These are phyloP conservation scores for Thalia dealbata DNA, from an alignment of 176 grass and related monocot species.

Conservation along the genomic window DNA sequence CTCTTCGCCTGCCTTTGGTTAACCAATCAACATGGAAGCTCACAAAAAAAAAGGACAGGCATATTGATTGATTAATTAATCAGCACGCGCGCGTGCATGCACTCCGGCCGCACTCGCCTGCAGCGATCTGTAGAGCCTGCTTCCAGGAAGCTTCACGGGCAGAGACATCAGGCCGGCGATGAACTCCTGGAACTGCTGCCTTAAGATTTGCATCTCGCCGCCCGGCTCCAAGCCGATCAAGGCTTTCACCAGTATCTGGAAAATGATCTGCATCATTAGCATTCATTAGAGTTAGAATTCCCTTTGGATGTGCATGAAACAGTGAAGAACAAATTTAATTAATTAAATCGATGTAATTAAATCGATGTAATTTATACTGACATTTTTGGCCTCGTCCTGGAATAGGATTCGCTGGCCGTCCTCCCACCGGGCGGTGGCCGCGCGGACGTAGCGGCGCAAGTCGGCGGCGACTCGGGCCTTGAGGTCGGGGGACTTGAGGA, in stretches of 20 bases:
- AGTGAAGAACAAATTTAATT: slow-evolving; percentile 14
- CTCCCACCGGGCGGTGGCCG: slow-evolving; percentile 30
- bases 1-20: slow-evolving; percentile 66
- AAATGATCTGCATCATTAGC: slow-evolving; percentile 25
- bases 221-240: slow-evolving; percentile 82
- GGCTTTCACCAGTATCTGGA: slow-evolving; percentile 73
- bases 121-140: slow-evolving; percentile 72
- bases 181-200: slow-evolving; percentile 86
- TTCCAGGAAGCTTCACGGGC: slow-evolving; percentile 88
- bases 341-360: no score
- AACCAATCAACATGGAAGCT: not conserved
- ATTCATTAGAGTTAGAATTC: no score
- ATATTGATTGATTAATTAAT: not conserved
- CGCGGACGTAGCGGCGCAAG: slow-evolving; percentile 53
- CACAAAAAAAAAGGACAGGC: no score
- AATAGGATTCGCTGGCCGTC: slow-evolving; percentile 41
- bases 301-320: no score
- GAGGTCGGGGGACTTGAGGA: slow-evolving; percentile 82
- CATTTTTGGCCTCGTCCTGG: slow-evolving; percentile 80
- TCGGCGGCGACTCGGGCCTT: slow-evolving; percentile 82
- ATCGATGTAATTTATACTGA: slow-evolving; percentile 8
- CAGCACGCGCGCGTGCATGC: no score
- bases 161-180: slow-evolving; percentile 94
- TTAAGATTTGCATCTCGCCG: slow-evolving; percentile 69
- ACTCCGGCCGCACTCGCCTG: slow-evolving; percentile 51